A percentile compares a stretch with the other conserved stretches of the same genome.
Evolutionary conservation across 2,329 filamentous ascomycete genomes (phyloP).

Genomic region (Aspergillus unguis): DNA sequence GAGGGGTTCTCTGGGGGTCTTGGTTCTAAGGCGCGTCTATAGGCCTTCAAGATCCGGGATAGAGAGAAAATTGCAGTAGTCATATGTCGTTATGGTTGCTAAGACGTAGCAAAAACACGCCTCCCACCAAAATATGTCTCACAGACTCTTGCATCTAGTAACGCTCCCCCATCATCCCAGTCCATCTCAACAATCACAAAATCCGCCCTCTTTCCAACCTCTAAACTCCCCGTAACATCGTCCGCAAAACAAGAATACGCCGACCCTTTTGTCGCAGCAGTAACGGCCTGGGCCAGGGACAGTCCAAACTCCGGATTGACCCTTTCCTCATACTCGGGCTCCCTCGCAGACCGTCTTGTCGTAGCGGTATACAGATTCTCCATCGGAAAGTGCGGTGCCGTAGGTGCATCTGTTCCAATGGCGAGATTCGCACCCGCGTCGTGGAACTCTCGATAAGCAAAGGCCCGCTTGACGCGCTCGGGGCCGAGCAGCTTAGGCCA

Average conservation of each 20-base stretch:
- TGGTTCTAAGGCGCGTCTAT: too few relatives aligned
- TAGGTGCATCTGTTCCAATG: conserved; percentile 50
- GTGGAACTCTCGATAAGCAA: conserved; percentile 49
- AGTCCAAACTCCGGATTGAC: conserved; percentile 45
- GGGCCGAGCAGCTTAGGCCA: conserved; percentile 46
- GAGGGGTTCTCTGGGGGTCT: conserved; percentile 36
- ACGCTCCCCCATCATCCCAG: conserved; percentile 36
- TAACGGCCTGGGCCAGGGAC: conserved; percentile 40
- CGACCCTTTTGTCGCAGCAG: conserved; percentile 44
- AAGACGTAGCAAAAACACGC: conserved; percentile 23
- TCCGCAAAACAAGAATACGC: conserved; percentile 48
- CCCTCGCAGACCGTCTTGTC: conserved; percentile 44
- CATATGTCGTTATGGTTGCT: background rate
- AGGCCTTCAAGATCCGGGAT: too few relatives aligned
- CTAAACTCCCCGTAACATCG: conserved; percentile 35
- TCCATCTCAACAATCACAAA: conserved; percentile 44
- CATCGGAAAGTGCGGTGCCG: conserved; percentile 45
- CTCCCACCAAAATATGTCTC: conserved; percentile 45
- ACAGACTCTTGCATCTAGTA: conserved; percentile 35
- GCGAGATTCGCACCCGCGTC: conserved; percentile 43
- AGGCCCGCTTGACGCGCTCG: conserved; percentile 45
- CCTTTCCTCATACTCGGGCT: conserved; percentile 33
- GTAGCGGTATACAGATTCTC: conserved; percentile 50
- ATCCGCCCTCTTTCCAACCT: conserved; percentile 42
- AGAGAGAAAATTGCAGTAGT: background rate